Base-by-base conservation (phyloP, 129 eudicot species). In the Ambrosia trifida region DNA sequence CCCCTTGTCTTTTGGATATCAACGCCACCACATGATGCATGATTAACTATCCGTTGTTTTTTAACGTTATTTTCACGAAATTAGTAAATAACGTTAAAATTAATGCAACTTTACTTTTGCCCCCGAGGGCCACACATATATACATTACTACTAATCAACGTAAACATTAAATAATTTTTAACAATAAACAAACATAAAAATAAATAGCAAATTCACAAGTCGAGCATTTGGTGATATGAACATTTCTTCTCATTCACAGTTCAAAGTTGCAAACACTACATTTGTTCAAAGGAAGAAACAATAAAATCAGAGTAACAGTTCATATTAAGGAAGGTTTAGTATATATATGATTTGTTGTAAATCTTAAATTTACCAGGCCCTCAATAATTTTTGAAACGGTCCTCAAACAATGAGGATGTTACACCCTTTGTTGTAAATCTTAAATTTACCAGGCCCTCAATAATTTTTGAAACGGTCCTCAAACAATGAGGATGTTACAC, bases 391-490 rank as follows among this genome's bases (percentile, higher is more conserved):
- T 75, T 43, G 73, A 65, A 74, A 53, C 40, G 53, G 64, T 64
- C 53, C 54, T 49, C 72, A 52, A 62, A 73, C 63, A 65, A 74
- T 75, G 43, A 75, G 58, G 72, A 75, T 32, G 7, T 54, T 66
- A 58, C 36, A 41, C 72, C 40, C 66, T 65, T n/a, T n/a, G n/a
- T n/a, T n/a, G n/a, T n/a, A n/a, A n/a, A n/a, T n/a, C n/a, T n/a
- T 52, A 65, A 24, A 50, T 11, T 51, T 40, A 66, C 67, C 19
- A 5, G 8, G 13, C 46, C 63, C 36, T 66, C 47, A 11, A 43
- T 41, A 65, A 66, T n/a, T 52, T 56, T 75, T 43, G 73, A 65
- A 74, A 53, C 40, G 53, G 64, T 64, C 53, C 54, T 49, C 72
- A 52, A 62, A 73, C 63, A 65, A 74, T 75, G 43, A 75, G 58